phyloP scores from a whole-genome alignment of 1,284 basidiomycete genomes.

The Rhodotorula sp. region DNA sequence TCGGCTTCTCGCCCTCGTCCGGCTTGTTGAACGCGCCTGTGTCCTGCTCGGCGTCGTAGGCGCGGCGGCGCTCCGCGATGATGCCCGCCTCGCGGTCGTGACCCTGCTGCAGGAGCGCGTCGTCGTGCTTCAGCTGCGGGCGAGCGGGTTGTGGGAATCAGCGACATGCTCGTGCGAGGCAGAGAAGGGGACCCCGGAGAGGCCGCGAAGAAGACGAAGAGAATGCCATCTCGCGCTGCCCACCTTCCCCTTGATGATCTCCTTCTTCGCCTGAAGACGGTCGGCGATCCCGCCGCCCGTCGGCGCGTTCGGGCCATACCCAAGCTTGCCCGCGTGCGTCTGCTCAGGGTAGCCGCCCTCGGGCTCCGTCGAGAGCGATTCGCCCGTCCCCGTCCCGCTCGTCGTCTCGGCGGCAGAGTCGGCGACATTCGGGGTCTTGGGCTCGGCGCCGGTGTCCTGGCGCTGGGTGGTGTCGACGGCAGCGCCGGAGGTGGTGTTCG shows the following conservation, averaged over 20 bases:
- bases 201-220: no score
- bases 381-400: background rate
- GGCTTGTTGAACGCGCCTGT: constrained; percentile 16
- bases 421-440: background rate
- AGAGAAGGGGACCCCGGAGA: background rate
- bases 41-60: constrained; percentile 17
- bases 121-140: constrained; percentile 24
- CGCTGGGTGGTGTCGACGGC: constrained; percentile 40
- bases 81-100: constrained; percentile 15
- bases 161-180: no score
- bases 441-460: background rate
- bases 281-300: constrained; percentile 17
- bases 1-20: constrained; percentile 3
- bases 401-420: background rate
- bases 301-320: constrained; percentile 24
- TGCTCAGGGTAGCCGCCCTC: constrained; percentile 11
- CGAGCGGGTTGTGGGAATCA: background rate
- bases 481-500: background rate
- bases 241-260: constrained; percentile 34
- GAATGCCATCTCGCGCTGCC: background rate
- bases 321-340: constrained; percentile 15
- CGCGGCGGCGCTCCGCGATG: constrained; percentile 17
- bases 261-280: constrained; percentile 23
- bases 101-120: constrained; percentile 26
- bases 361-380: background rate